These are phyloP conservation scores for Trifolium pratense DNA, from an alignment of 306 rosid species.

Conservation along the genomic window DNA sequence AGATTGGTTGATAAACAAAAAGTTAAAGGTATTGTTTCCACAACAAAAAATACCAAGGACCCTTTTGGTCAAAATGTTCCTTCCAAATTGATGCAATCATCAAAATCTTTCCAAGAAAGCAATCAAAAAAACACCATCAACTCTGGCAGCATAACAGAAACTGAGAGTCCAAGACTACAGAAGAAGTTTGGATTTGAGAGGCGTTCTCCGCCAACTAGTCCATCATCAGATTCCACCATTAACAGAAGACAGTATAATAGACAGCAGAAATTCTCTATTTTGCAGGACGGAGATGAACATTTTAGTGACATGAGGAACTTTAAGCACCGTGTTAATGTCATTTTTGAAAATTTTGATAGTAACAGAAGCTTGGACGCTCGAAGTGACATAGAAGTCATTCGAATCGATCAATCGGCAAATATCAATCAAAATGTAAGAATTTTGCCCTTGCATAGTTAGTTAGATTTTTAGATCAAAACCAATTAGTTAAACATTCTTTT, in stretches of 20 bases:
- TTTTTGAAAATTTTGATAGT: slow-evolving; percentile 60
- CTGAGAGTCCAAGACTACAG: slow-evolving; percentile 63
- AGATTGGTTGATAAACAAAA: slow-evolving; percentile 53
- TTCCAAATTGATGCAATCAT: slow-evolving; percentile 47
- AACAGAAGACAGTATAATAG: slow-evolving; percentile 48
- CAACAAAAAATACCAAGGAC: slow-evolving; percentile 42
- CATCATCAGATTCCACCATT: slow-evolving; percentile 56
- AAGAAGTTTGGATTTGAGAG: slow-evolving; percentile 66
- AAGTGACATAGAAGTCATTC: slow-evolving; percentile 48
- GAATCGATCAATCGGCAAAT: slow-evolving; percentile 45
- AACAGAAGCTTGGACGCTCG: slow-evolving; percentile 46
- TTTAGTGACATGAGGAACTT: slow-evolving; percentile 48
- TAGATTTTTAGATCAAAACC: slow-evolving; percentile 21
- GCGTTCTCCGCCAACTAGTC: slow-evolving; percentile 55
- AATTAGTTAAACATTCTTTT: slow-evolving; percentile 32
- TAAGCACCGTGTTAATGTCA: slow-evolving; percentile 47
- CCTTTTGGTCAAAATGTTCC: slow-evolving; percentile 40
- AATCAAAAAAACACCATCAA: slow-evolving; percentile 44
- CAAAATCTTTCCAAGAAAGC: slow-evolving; percentile 42
- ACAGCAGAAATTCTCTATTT: slow-evolving; percentile 53
- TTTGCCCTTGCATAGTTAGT: slow-evolving; percentile 16
- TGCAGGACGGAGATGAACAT: slow-evolving; percentile 48
- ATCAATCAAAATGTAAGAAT: slow-evolving; percentile 56
- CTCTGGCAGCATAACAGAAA: slow-evolving; percentile 46
- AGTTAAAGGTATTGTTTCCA: slow-evolving; percentile 45